Conservation (phyloP, 2,329 filamentous ascomycete species). For the Claviceps africana region DNA sequence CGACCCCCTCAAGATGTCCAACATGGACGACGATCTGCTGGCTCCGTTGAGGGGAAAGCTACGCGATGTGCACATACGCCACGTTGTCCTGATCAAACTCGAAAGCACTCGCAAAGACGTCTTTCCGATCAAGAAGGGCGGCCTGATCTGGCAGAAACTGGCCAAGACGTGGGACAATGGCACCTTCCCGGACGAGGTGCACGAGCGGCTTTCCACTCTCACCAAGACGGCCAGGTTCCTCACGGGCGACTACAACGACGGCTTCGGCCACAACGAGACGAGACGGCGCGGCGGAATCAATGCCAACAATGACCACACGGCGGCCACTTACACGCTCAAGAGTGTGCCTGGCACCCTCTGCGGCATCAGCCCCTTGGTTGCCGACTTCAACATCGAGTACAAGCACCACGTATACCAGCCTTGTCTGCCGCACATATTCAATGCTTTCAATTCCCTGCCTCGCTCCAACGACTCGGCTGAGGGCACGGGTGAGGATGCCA, state of each 20-base stretch:
- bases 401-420: conserved; percentile 30
- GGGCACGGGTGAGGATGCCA: neutral
- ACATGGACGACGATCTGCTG: conserved; percentile 21
- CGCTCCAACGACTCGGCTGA: conserved; percentile 6
- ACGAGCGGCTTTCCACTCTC: conserved; percentile 14
- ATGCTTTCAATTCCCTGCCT: conserved; percentile 16
- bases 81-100: conserved; percentile 27
- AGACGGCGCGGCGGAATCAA: conserved; percentile 24
- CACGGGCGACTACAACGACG: conserved; percentile 21
- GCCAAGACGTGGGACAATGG: conserved; percentile 18
- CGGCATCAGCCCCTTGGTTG: conserved; percentile 26
- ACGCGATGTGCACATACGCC: conserved; percentile 22
- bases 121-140: conserved; percentile 28
- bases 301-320: conserved; percentile 24
- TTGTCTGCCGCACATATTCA: conserved; percentile 25
- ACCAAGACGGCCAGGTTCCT: conserved; percentile 19
- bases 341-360: conserved; percentile 27
- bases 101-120: conserved; percentile 31
- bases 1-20: conserved; percentile 28
- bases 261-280: conserved; percentile 15
- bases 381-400: conserved; percentile 29
- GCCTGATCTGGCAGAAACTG: conserved; percentile 23
- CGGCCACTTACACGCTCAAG: conserved; percentile 30
- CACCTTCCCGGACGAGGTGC: conserved; percentile 18
- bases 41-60: conserved; percentile 14